Conservation (phyloP, 2,329 filamentous ascomycete species). For the Neonectria punicea region DNA sequence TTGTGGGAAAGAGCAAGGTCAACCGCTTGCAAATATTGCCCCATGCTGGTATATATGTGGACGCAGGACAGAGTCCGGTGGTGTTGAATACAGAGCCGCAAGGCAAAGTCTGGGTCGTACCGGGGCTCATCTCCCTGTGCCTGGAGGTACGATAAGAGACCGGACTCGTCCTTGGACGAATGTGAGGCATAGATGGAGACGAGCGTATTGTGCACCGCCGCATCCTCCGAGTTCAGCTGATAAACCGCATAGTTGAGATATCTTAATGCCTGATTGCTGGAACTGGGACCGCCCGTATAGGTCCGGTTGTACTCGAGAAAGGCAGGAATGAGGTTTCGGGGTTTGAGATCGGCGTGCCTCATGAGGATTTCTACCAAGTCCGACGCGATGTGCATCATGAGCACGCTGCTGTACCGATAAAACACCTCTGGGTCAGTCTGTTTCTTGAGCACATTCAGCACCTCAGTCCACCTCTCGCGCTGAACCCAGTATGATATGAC, state of each 20-base stretch:
- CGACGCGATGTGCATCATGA: conserved; percentile 87
- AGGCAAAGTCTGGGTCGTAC: conserved; percentile 95
- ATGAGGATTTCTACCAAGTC: conserved; percentile 96
- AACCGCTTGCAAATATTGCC: conserved; percentile 91
- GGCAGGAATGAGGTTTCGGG: conserved; percentile 90
- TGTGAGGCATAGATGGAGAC: conserved; percentile 96
- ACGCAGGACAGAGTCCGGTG: conserved; percentile 93
- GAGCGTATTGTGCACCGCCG: conserved; percentile 95
- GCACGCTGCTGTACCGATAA: conserved; percentile 95
- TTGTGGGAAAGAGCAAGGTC: conserved; percentile 91
- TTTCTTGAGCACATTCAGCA: conserved; percentile 87
- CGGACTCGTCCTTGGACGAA: conserved; percentile 83
- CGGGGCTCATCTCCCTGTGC: conserved; percentile 86
- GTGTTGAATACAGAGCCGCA: conserved; percentile 94
- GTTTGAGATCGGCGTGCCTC: conserved; percentile 86
- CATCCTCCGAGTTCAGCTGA: conserved; percentile 79
- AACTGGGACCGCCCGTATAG: conserved; percentile 69
- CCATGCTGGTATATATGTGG: conserved; percentile 97
- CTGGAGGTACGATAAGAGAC: conserved; percentile 88
- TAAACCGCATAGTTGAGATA: conserved; percentile 96
- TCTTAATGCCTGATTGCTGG: conserved; percentile 89
- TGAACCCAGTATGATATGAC: conserved; percentile 98
- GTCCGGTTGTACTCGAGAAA: conserved; percentile 92
- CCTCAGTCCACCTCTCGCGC: conserved; percentile 89
- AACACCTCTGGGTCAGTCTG: conserved; percentile 94